Conservation (phyloP, 2,329 filamentous ascomycete genomes). For the Hysterium pulicare region DNA sequence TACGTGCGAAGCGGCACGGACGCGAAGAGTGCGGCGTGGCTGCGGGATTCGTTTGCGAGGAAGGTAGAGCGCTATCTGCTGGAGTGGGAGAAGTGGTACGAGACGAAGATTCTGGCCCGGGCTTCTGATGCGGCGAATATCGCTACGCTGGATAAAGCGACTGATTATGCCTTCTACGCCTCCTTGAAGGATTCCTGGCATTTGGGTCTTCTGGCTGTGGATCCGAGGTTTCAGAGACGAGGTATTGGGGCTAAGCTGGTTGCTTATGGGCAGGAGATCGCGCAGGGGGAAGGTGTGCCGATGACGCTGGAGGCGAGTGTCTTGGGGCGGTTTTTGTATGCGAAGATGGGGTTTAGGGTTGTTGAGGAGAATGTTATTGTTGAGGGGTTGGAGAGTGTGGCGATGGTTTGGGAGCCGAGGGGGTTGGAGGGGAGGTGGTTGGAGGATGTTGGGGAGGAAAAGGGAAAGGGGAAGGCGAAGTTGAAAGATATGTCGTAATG, state of each 20-base stretch:
- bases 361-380: slow-evolving; percentile 8
- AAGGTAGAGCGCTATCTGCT: slow-evolving; percentile 18
- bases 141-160: neutral
- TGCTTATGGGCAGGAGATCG: slow-evolving; percentile 12
- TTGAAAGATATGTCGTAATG: too few species aligned
- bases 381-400: slow-evolving; percentile 9
- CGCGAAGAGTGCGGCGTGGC: slow-evolving; percentile 12
- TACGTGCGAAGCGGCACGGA: slow-evolving; percentile 11
- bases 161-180: slow-evolving; percentile 6
- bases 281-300: slow-evolving; percentile 15
- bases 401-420: slow-evolving; percentile 20
- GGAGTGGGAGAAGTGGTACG: slow-evolving; percentile 17
- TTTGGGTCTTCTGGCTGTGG: slow-evolving; percentile 14
- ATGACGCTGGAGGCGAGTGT: slow-evolving; percentile 17
- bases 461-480: slow-evolving; percentile 4
- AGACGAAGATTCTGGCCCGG: slow-evolving; percentile 13
- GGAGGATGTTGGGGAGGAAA: slow-evolving; percentile 7
- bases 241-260: slow-evolving; percentile 17
- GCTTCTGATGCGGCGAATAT: slow-evolving; percentile 9
- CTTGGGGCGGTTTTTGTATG: slow-evolving; percentile 15
- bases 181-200: slow-evolving; percentile 15
- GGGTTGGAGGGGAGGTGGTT: slow-evolving; percentile 9
- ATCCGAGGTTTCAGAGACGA: slow-evolving; percentile 14
- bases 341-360: slow-evolving; percentile 16
- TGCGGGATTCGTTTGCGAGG: slow-evolving; percentile 10